A percentile compares a stretch with the other conserved stretches of the same genome.
phyloP scores from a whole-genome alignment of 345 rosid species.

The Reutealis trisperma region DNA sequence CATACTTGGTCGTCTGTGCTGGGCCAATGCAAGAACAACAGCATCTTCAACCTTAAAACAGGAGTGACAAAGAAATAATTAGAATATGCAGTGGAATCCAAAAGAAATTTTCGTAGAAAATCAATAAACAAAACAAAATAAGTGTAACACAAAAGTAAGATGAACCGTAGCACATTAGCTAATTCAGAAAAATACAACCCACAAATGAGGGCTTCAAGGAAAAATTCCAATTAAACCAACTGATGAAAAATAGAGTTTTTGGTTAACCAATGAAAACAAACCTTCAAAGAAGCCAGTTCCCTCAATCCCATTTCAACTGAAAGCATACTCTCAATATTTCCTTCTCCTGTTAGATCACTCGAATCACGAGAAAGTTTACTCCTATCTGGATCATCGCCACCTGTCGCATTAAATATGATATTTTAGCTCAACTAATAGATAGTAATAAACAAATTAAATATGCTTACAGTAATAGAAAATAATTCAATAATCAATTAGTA shows the following conservation, averaged over 20 bases:
- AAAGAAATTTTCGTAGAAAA: neutral
- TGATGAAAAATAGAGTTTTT: slow-evolving; percentile 5
- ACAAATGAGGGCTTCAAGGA: slow-evolving; percentile 5
- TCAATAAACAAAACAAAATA: neutral
- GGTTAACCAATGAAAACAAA: slow-evolving; percentile 24
- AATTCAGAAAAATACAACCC: neutral
- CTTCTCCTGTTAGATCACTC: slow-evolving; percentile 89
- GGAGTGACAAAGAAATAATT: slow-evolving; percentile 3
- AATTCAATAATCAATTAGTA: slow-evolving; percentile 12
- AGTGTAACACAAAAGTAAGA: neutral
- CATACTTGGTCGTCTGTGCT: slow-evolving; percentile 55
- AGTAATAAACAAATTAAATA: neutral
- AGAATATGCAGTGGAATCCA: neutral
- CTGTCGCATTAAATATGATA: slow-evolving; percentile 39
- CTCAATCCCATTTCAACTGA: slow-evolving; percentile 97
- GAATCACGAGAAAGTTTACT: slow-evolving; percentile 55
- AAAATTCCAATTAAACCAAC: neutral
- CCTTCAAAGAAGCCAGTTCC: slow-evolving; percentile 92
- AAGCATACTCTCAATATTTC: slow-evolving; percentile 97
- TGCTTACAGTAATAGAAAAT: neutral
- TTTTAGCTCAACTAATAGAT: slow-evolving; percentile 7
- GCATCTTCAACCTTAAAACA: slow-evolving; percentile 86
- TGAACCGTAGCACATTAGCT: neutral
- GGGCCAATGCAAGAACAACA: slow-evolving; percentile 67
- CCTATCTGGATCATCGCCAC: slow-evolving; percentile 53